Percentiles rank a stretch among this genome's conserved stretches.
These are phyloP conservation scores for Termitomyces sp. DNA, from an alignment of 768 basidiomycete genomes.

Conservation along the genomic window DNA sequence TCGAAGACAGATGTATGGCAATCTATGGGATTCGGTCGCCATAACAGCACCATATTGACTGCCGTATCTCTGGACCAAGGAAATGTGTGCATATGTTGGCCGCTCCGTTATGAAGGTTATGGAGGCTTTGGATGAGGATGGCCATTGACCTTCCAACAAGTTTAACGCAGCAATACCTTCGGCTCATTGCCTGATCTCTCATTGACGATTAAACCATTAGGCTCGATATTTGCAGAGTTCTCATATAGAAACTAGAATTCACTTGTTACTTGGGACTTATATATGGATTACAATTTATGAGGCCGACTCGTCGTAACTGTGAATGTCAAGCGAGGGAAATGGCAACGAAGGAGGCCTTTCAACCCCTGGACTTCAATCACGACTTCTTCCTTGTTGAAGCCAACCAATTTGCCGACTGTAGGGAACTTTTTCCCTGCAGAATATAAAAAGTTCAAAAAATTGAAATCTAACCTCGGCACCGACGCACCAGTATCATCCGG, in stretches of 20 bases:
- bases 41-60: background rate
- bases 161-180: background rate
- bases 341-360: conserved; percentile 36
- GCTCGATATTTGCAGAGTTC: background rate
- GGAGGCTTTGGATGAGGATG: background rate
- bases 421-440: conserved; percentile 31
- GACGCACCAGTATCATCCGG: conserved; percentile 43
- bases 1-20: conserved; percentile 75
- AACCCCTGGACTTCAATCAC: conserved; percentile 40
- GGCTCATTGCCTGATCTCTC: background rate
- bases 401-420: conserved; percentile 45
- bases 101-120: background rate
- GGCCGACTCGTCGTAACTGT: conserved; percentile 16
- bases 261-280: background rate
- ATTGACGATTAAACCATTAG: no score
- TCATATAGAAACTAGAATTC: background rate
- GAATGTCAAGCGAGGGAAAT: conserved; percentile 47
- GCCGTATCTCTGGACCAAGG: background rate
- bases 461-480: background rate
- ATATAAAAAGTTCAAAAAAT: background rate
- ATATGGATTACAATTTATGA: conserved; percentile 8
- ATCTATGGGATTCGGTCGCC: conserved; percentile 53
- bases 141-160: background rate
- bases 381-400: conserved; percentile 40
- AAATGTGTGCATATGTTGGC: background rate